Base-by-base conservation (phyloP, 2,329 filamentous ascomycete genomes). In the Thermoascus crustaceus region DNA sequence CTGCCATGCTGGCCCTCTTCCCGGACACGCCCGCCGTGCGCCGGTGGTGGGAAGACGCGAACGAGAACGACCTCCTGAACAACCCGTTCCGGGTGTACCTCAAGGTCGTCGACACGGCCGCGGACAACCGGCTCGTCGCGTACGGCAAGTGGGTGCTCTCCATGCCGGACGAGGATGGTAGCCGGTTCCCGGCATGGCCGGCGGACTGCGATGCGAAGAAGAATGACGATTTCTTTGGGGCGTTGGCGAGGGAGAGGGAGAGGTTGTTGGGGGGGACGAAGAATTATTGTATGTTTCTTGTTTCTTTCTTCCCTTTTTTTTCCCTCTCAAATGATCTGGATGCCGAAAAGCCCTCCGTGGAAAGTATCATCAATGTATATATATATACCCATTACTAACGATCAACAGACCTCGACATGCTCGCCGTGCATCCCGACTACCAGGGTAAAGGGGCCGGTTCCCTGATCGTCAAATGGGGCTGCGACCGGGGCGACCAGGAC, bases 401-500 rank as follows among this genome's bases (percentile, higher is more conserved):
- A 17, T 13, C 27, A 34, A 34, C 20, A 64, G 64, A 63, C 40
- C 50, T 67, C 7, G 48, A 56, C 6, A 41, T 54, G 20, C 50
- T 68, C 4, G 52, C 53, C n/a, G 64, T 63, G n/a, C 55, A 64
- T 35, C 65, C 66, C 0, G 52, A 61, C 8, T 60, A 66, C 32
- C 58, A 64, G 32, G 42, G 57, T 5, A 58, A 61, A n/a, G 64
- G 63, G 1, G 63, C 63, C 2, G 64, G 54, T 2, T 47, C 49
- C 5, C 52, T 63, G 48, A 47, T 68, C 21, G 44, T 65, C n/a
- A 47, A 52, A 37, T 61, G 55, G 53, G 58, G 58, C 0, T 45
- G 63, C 8, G 58, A 64, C 22, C 47, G 63, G 17, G 58, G 61
- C 2, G 54, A 57, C 36, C 48, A 43, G 14, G 49, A 55, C 14